Evolutionary conservation across 371 early-diverging fungal species (phyloP), one percentile per base, ranked within the genome.

Genomic region (Blakeslea trispora): DNA sequence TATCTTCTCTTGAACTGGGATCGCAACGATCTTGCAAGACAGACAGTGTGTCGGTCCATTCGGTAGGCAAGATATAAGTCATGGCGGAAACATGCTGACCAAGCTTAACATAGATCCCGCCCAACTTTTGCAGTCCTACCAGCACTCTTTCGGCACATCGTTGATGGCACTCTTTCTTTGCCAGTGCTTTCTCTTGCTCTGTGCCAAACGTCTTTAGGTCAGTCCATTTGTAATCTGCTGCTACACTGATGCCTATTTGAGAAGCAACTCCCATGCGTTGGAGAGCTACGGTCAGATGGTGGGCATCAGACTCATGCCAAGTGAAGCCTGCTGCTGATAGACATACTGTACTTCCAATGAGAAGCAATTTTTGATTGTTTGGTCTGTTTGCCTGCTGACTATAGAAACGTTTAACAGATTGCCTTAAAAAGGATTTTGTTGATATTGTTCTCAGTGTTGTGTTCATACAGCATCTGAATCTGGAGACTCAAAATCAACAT

Each of bases 91-190:
- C 74, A 73, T 96, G 94, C 64, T 96, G 96, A 2, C 95, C 95
- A 47, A 96, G 79, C 63, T 97, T 97, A 63, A 97, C 90, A 66
- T 94, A 97, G 32, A 95, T 87, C 6, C 97, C 96, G 19, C 93
- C 94, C 40, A 89, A 82, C 42, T 65, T 70, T 58, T 74, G 64
- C 40, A 84, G 74, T 11, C 85, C 81, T 24, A 64, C 62, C 18
- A 90, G 59, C 3, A 92, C 63, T 48, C 82, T 55, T 2, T 85
- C 69, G 0, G 94, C 93, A 45, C 73, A 71, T 1, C 81, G 68
- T 41, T 59, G 53, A 49, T 86, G 81, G 10, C 81, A 72, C 3
- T 40, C 57, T 10, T 55, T 43, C 57, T 71, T 78, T 31, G 69
- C 67, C 35, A 21, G 42, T 24, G 70, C 68, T 45, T 57, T 52